These are phyloP conservation scores for Daldinia grandis DNA, from an alignment of 495 filamentous ascomycete genomes.

Conservation along the genomic window DNA sequence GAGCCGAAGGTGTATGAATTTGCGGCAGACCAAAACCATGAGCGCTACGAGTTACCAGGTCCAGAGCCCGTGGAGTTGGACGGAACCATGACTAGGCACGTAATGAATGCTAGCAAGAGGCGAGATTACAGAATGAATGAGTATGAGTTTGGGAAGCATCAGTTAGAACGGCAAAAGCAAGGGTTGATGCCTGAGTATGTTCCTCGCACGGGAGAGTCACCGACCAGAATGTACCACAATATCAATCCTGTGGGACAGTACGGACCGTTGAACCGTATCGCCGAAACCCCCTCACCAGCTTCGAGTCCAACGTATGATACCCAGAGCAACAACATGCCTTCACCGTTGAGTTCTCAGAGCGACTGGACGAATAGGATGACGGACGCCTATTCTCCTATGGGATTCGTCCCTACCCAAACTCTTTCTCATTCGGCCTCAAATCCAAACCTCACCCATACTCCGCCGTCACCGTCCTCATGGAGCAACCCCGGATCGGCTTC, in stretches of 20 bases:
- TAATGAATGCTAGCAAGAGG: slow-evolving; percentile 48
- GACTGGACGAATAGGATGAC: slow-evolving; percentile 52
- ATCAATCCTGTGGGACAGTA: slow-evolving; percentile 50
- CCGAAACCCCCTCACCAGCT: slow-evolving; percentile 48
- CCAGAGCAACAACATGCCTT: slow-evolving; percentile 52
- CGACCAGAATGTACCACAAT: slow-evolving; percentile 52
- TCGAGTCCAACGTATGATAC: slow-evolving; percentile 55
- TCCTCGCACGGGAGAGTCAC: slow-evolving; percentile 28
- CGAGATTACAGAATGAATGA: slow-evolving; percentile 45
- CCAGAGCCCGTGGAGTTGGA: slow-evolving; percentile 61
- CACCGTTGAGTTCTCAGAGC: slow-evolving; percentile 55
- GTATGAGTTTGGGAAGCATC: slow-evolving; percentile 56
- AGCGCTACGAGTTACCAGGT: slow-evolving; percentile 59
- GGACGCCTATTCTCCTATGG: slow-evolving; percentile 54
- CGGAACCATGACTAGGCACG: slow-evolving; percentile 48
- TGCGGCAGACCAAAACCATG: slow-evolving; percentile 56
- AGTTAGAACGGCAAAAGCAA: slow-evolving; percentile 55
- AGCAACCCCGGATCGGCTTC: slow-evolving; percentile 47
- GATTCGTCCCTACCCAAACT: slow-evolving; percentile 43
- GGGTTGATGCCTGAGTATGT: slow-evolving; percentile 51
- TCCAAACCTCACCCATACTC: slow-evolving; percentile 45
- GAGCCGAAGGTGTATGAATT: slow-evolving; percentile 53
- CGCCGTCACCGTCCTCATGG: slow-evolving; percentile 48
- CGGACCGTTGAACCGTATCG: slow-evolving; percentile 44
- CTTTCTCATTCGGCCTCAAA: slow-evolving; percentile 43